Evolutionary conservation across 768 basidiomycete species (phyloP).

Genomic region (Podaxis carcinomalis): DNA sequence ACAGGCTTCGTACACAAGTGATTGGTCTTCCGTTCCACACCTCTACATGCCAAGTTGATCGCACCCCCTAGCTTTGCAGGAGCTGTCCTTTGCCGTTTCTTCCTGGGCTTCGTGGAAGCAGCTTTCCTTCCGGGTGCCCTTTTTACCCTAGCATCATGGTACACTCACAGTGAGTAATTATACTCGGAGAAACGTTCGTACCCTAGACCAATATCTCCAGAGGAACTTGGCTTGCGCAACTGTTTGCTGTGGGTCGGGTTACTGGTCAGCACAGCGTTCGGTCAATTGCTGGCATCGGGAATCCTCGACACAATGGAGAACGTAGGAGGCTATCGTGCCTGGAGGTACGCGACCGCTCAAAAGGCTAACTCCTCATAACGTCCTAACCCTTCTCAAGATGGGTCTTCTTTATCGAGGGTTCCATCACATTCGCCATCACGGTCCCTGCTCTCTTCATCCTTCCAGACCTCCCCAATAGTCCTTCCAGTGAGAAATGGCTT

Average conservation of each 20-base stretch:
- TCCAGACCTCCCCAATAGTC: slow-evolving; percentile 23
- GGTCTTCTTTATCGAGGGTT: slow-evolving; percentile 46
- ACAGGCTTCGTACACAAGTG: background rate
- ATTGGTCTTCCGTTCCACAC: no score
- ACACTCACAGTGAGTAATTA: slow-evolving; percentile 1
- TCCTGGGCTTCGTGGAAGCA: slow-evolving; percentile 48
- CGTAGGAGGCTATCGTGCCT: slow-evolving; percentile 43
- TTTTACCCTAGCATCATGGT: slow-evolving; percentile 26
- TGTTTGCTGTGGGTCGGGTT: slow-evolving; percentile 45
- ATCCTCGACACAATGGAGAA: slow-evolving; percentile 46
- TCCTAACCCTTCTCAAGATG: slow-evolving; percentile 26
- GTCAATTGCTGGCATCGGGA: slow-evolving; percentile 44
- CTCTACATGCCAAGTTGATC: background rate
- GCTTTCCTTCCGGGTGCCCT: slow-evolving; percentile 44
- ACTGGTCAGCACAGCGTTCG: slow-evolving; percentile 50
- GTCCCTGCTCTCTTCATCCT: slow-evolving; percentile 41
- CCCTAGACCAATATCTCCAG: slow-evolving; percentile 1
- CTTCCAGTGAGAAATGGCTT: slow-evolving; percentile 24
- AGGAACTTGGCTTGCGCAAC: slow-evolving; percentile 40
- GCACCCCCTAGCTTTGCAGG: slow-evolving; percentile 30
- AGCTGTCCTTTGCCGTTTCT: slow-evolving; percentile 44
- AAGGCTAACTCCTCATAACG: no score
- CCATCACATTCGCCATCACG: slow-evolving; percentile 15
- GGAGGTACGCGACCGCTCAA: slow-evolving; percentile 33
- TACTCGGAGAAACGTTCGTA: background rate